Evolutionary conservation across 2,329 filamentous ascomycete species (phyloP).

Genomic region (Penicillium sp.): DNA sequence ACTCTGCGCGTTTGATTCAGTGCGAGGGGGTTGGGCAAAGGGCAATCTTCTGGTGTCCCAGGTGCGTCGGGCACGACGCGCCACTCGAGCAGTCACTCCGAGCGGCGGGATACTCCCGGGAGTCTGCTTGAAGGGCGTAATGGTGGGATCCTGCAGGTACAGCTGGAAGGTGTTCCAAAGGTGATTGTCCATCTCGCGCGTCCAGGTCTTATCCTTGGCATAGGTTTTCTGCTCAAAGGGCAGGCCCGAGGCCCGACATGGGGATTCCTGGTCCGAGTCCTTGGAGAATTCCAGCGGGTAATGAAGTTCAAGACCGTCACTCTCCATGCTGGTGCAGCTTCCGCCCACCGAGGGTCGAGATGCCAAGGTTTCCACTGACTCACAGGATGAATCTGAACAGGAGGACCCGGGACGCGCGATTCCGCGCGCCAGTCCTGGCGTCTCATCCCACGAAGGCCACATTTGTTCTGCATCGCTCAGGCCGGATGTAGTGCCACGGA

Average conservation of each 20-base stretch:
- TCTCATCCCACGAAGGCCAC: conserved; percentile 30
- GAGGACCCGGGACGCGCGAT: conserved; percentile 53
- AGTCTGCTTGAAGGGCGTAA: conserved; percentile 62
- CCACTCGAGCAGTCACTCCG: conserved; percentile 59
- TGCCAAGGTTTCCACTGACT: conserved; percentile 52
- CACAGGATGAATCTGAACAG: conserved; percentile 57
- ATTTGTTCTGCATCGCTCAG: conserved; percentile 18
- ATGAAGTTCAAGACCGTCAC: conserved; percentile 54
- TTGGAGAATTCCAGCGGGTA: conserved; percentile 37
- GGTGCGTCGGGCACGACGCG: conserved; percentile 54
- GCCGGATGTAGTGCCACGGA: conserved; percentile 34
- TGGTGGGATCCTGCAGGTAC: conserved; percentile 59
- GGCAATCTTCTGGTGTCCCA: conserved; percentile 48
- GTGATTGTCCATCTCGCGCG: conserved; percentile 59
- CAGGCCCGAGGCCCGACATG: conserved; percentile 29
- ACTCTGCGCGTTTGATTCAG: conserved; percentile 29
- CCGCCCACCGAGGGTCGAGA: conserved; percentile 54
- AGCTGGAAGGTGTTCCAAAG: conserved; percentile 61
- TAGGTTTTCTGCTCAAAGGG: conserved; percentile 18
- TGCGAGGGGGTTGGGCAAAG: conserved; percentile 14
- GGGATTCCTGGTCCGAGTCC: conserved; percentile 35
- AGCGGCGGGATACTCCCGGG: conserved; percentile 59
- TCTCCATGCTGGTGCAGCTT: conserved; percentile 57
- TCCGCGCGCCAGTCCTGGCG: conserved; percentile 32
- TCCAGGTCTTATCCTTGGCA: conserved; percentile 43